Conservation (phyloP, 352 stramenopile genomes). For the Pythium myriotylum region DNA sequence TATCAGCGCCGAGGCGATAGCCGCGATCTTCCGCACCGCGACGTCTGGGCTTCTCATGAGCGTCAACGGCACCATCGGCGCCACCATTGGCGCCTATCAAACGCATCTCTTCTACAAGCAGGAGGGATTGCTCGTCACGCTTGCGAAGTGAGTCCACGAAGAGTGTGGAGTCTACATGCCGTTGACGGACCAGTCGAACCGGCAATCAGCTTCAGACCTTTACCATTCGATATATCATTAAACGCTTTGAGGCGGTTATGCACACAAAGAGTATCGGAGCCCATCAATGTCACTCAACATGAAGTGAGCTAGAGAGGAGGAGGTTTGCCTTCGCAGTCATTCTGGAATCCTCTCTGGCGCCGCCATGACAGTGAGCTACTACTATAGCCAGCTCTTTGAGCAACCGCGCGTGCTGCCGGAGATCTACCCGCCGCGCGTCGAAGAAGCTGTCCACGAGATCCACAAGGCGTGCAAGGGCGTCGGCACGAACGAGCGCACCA, state of each 20-base stretch:
- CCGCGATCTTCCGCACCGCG: conserved; percentile 68
- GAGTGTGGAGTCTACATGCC: too few relatives aligned
- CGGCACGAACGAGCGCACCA: conserved; percentile 65
- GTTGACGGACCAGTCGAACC: too few relatives aligned
- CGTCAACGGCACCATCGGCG: conserved; percentile 77
- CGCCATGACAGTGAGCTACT: conserved; percentile 36
- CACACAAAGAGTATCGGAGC: background rate
- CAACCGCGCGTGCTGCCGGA: conserved; percentile 16
- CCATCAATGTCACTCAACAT: too few relatives aligned
- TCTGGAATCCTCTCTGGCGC: background rate
- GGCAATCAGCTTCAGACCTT: conserved; percentile 2
- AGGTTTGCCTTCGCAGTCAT: background rate
- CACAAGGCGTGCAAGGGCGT: conserved; percentile 65
- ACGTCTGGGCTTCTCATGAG: conserved; percentile 77
- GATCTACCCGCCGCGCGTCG: conserved; percentile 48
- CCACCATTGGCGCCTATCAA: conserved; percentile 66
- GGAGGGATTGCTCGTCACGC: conserved; percentile 68
- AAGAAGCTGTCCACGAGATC: conserved; percentile 57
- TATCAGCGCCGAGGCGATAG: conserved; percentile 76
- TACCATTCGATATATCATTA: conserved; percentile 11
- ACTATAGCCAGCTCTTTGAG: conserved; percentile 29
- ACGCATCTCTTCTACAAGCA: conserved; percentile 74
- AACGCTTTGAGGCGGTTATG: background rate
- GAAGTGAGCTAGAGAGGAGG: background rate
- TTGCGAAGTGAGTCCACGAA: conserved; percentile 40